A percentile compares a stretch with the other conserved stretches of the same genome.
Evolutionary conservation across 805 yeast species (phyloP).

Genomic region (Peterozyma xylosa): DNA sequence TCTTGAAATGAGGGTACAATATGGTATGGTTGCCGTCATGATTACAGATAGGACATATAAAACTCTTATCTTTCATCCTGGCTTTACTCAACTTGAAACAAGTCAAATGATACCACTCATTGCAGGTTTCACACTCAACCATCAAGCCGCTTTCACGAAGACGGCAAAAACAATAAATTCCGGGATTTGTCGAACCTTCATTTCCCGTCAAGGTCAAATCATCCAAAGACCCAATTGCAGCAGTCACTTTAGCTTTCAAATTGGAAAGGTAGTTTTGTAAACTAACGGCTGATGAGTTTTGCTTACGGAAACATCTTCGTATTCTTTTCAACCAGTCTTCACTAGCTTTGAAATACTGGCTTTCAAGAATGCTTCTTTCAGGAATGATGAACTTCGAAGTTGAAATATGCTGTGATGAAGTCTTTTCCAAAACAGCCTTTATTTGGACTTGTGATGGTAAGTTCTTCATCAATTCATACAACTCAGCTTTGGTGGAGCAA

Average conservation of each 20-base stretch:
- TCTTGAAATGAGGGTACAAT: slow-evolving; percentile 9
- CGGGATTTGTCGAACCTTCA: slow-evolving; percentile 10
- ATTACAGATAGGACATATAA: slow-evolving; percentile 51
- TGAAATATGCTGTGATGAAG: background rate
- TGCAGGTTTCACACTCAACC: slow-evolving; percentile 65
- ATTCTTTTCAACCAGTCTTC: slow-evolving; percentile 31
- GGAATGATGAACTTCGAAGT: background rate
- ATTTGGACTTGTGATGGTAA: slow-evolving; percentile 4
- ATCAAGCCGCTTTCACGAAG: slow-evolving; percentile 51
- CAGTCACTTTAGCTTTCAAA: slow-evolving; percentile 11
- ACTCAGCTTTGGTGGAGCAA: background rate
- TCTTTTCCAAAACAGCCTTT: slow-evolving; percentile 2
- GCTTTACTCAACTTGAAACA: slow-evolving; percentile 37
- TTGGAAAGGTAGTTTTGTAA: slow-evolving; percentile 20
- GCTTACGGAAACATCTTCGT: slow-evolving; percentile 25
- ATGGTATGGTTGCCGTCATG: slow-evolving; percentile 12
- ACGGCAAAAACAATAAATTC: slow-evolving; percentile 53
- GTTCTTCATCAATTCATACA: background rate
- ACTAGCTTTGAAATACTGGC: slow-evolving; percentile 13
- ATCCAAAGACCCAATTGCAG: slow-evolving; percentile 13
- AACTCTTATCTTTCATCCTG: slow-evolving; percentile 24
- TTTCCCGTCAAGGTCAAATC: slow-evolving; percentile 12
- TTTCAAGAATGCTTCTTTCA: slow-evolving; percentile 1
- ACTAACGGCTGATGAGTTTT: slow-evolving; percentile 22
- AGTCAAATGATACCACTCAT: slow-evolving; percentile 63